Base-by-base conservation (phyloP, 352 stramenopile genomes). In the Albugo laibachii region DNA sequence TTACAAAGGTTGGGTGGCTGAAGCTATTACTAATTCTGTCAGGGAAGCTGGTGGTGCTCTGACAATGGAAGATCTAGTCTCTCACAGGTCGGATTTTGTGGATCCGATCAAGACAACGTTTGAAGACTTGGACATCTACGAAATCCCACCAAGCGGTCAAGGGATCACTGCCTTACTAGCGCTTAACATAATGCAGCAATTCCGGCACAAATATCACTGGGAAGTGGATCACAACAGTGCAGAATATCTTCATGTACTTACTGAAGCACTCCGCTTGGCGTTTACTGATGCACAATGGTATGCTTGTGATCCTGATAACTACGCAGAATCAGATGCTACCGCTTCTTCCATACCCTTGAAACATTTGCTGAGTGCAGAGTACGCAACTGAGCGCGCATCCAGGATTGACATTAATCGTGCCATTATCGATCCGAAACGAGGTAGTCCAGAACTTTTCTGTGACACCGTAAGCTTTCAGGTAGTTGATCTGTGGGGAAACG, bases 381-480 rank as follows among this genome's bases (percentile, higher is more conserved):
- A 93, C 48, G 80, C 67, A 13, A 65, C 69, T 27, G 45, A 70
- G 20, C 71, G 76, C 24, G 59, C 64, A 12, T 45, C 61, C 18
- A 42, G 78, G 35, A 56, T 88, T 15, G 36, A 65, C 42, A 60
- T 52, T 13, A 48, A 50, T 34, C 66, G 61, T 36, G 70, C 73
- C 24, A 62, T 57, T 20, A 50, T 84, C 8, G 70, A 84, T 54
- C 55, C 65, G 11, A 55, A 68, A 49, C 68, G 62, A 34, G 76
- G 76, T 18, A 80, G 61, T 13, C 73, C 73, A 0, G 66, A 63
- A 49, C 57, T 83, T 14, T 80, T 59, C 38, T 84, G 76, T 50
- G 87, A 94, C 56, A 98, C 92, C 0, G 87, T 97, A 34, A 95
- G 76, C 56, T 97, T 97, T 62, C 84, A 97, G 61, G 92, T 97